Conservation (phyloP, 345 rosid genomes). For the sweet orange (Citrus sinensis) region DVS_A1.0 CM039167.1:3821001-3821500, state of each 20-base stretch:
- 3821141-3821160: not conserved
- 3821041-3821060: not conserved
- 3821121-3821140: not conserved
- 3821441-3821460: not conserved
- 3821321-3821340: not conserved
- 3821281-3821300: not conserved
- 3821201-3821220: not conserved
- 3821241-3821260: not conserved
- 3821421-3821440: not conserved
- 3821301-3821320: not conserved
- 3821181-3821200: not conserved
- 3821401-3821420: not conserved
- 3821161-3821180: not conserved
- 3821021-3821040: not conserved
- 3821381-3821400: not conserved
- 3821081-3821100: not conserved
- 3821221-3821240: not conserved
- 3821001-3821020: not conserved
- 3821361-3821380: not conserved
- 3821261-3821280: not conserved
- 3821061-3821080: not conserved
- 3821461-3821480: not conserved
- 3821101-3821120: not conserved
- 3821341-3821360: not conserved
- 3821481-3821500: not conserved